These are phyloP conservation scores for Jaltomata sinuosa DNA, from an alignment of 257 asterid species.

Conservation along the genomic window DNA sequence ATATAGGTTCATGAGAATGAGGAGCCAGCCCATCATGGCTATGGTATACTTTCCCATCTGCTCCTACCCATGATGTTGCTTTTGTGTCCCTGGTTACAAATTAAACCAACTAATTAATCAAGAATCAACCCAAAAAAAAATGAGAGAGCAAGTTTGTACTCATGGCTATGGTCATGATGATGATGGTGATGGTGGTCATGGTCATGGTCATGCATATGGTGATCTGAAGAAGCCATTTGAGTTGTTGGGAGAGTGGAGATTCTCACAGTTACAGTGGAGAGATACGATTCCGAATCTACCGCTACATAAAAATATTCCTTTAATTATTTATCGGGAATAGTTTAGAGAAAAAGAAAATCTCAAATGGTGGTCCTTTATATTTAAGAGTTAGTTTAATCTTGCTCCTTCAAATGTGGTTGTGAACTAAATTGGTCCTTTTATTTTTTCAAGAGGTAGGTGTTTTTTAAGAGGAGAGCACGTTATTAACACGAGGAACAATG, in stretches of 20 bases:
- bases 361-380: not conserved
- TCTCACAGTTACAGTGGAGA: not conserved
- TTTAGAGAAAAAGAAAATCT: too few relatives aligned
- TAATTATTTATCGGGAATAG: not conserved
- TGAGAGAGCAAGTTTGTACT: constrained; percentile 12
- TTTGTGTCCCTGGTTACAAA: constrained; percentile 40
- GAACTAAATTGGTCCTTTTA: not conserved
- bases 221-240: constrained; percentile 48
- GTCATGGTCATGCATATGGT: constrained; percentile 17
- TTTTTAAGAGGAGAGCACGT: too few relatives aligned
- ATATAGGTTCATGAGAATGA: constrained; percentile 80
- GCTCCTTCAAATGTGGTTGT: not conserved
- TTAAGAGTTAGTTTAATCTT: not conserved
- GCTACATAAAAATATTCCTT: not conserved
- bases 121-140: not conserved
- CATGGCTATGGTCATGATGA: constrained; percentile 19
- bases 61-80: constrained; percentile 48
- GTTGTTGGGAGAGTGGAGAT: not conserved
- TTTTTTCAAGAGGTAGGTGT: too few relatives aligned
- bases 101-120: not conserved
- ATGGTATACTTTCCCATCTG: constrained; percentile 80
- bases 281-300: not conserved
- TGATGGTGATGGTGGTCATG: constrained; percentile 14
- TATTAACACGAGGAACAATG: too few relatives aligned
- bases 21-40: constrained; percentile 98